Base-by-base conservation (phyloP, 441 rosid species). In the Pelargonium citronellum region DNA sequence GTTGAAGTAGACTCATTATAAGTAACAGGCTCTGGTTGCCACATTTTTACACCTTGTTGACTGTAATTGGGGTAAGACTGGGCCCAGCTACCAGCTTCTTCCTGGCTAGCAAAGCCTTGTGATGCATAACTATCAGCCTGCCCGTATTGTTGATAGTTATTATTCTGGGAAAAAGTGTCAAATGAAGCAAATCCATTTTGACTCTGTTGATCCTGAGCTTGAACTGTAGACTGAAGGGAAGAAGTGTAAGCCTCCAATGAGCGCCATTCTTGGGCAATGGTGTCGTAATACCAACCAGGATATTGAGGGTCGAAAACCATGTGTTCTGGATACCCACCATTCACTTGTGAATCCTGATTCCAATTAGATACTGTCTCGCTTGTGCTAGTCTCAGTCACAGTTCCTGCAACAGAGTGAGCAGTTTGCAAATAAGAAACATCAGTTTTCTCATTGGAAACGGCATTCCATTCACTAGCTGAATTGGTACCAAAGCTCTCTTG, bases 201-300 rank as follows among this genome's bases (percentile, higher is more conserved):
- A 79, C 58, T 79, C 55, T 75, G 86, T 60, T 78, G 89, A 66
- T 74, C 82, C 77, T 75, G 72, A 75, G 81, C 78, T 75, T 82
- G 87, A 79, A 67, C 71, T n/a, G 68, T 61, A 62, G 87, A 76
- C 73, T 85, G 90, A 74, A 73, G 70, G 64, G 88, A 73, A 71
- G 91, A 74, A 69, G 82, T 81, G 79, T 88, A 89, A 84, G 87
- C 85, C 60, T 95, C 97, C 64, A 89, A 69, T 6, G 87, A 9
- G 67, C 72, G 78, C 98, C 98, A 95, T 71, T 89, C 91, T 79
- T 81, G 87, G 51, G 79, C 79, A 80, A 84, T 75, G 37, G 84
- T 84, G 69, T 92, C 96, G 76, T 83, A 92, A 79, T 92, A 95
- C 97, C 98, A 95, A 73, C 95, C 98, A 49, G 97, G 99, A 78